Evolutionary conservation across 148 eudicot genomes (phyloP).

Genomic region (Talinum fruticosum): DNA sequence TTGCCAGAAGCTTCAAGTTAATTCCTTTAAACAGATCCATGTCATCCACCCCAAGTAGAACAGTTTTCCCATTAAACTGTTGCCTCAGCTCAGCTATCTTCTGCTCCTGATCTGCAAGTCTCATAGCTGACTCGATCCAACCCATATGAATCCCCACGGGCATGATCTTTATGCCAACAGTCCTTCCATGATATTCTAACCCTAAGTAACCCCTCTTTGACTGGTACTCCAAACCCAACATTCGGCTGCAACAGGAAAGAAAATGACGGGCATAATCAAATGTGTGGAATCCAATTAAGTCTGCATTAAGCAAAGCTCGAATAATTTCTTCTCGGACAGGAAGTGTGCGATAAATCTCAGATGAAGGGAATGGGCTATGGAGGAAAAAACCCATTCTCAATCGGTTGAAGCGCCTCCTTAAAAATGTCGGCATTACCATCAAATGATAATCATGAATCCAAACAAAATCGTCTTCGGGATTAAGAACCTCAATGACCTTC

Average conservation of each 20-base stretch:
- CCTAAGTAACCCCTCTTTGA: slow-evolving; percentile 46
- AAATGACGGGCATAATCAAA: too few relatives aligned
- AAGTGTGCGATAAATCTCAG: slow-evolving; percentile 40
- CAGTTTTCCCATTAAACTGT: slow-evolving; percentile 34
- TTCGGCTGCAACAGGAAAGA: slow-evolving; percentile 47
- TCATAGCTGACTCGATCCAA: slow-evolving; percentile 32
- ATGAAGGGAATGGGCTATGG: slow-evolving; percentile 44
- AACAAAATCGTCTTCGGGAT: slow-evolving; percentile 43
- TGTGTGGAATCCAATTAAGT: slow-evolving; percentile 46
- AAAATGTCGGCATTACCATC: slow-evolving; percentile 43
- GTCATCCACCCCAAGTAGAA: slow-evolving; percentile 42
- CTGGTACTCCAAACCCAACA: slow-evolving; percentile 48
- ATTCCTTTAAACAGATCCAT: slow-evolving; percentile 43
- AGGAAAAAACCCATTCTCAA: slow-evolving; percentile 50
- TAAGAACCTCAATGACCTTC: slow-evolving; percentile 43
- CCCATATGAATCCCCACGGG: slow-evolving; percentile 46
- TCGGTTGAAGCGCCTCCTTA: slow-evolving; percentile 39
- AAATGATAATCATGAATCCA: slow-evolving; percentile 52
- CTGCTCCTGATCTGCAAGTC: slow-evolving; percentile 29
- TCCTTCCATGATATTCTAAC: slow-evolving; percentile 46
- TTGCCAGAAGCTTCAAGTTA: slow-evolving; percentile 38
- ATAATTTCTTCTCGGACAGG: slow-evolving; percentile 46
- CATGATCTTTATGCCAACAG: slow-evolving; percentile 46
- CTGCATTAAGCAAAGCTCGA: slow-evolving; percentile 44
- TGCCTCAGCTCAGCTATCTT: slow-evolving; percentile 28